Evolutionary conservation across 208 protist species (phyloP).

Genomic region (Lotmaria passim): DNA sequence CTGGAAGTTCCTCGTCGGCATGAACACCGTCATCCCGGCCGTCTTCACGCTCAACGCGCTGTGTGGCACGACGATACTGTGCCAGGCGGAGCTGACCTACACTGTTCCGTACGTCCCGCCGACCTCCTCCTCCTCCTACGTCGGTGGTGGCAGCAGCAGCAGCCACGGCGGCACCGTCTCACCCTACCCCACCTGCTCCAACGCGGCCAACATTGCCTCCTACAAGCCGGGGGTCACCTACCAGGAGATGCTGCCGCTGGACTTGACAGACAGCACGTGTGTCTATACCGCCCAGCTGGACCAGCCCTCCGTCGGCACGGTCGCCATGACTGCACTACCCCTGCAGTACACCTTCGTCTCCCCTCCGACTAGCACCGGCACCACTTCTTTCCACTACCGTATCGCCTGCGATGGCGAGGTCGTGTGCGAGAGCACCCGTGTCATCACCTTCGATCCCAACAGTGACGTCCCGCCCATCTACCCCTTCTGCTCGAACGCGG

Average conservation of each 20-base stretch:
- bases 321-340: constrained; percentile 12
- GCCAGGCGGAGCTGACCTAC: constrained; percentile 45
- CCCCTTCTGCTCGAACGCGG: constrained; percentile 7
- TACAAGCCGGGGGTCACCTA: constrained; percentile 33
- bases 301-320: constrained; percentile 10
- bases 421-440: constrained; percentile 37
- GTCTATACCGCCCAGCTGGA: constrained; percentile 28
- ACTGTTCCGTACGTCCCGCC: not conserved
- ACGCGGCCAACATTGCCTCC: constrained; percentile 5
- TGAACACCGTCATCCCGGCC: constrained; percentile 18
- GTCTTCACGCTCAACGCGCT: constrained; percentile 50
- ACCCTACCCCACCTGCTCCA: constrained; percentile 24
- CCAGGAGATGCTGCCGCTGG: constrained; percentile 30
- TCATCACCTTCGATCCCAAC: constrained; percentile 15
- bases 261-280: constrained; percentile 23
- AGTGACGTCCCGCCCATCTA: constrained; percentile 10
- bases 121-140: constrained; percentile 4
- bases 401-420: constrained; percentile 32
- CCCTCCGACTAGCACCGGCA: constrained; percentile 16
- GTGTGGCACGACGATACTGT: constrained; percentile 42
- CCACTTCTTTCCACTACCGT: constrained; percentile 23
- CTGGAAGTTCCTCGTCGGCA: constrained; percentile 49
- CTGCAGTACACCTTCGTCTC: constrained; percentile 33
- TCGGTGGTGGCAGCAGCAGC: not conserved
- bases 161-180: not conserved